A percentile compares a stretch with the other conserved stretches of the same genome.
Conservation (phyloP, 345 rosid species). For the Brassica juncea region DNA sequence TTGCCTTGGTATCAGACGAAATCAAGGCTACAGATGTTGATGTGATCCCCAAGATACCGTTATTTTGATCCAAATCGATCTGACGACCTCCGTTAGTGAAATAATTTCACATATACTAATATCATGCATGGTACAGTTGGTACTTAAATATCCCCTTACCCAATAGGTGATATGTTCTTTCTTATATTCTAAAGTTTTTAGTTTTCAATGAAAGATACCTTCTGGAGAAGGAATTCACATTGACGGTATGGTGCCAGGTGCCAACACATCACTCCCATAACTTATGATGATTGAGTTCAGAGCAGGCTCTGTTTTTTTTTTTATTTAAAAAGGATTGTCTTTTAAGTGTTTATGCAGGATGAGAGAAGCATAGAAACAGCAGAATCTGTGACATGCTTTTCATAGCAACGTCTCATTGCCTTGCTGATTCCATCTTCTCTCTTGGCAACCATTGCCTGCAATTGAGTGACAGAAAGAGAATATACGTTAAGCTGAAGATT, state of each 20-base stretch:
- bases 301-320: neutral
- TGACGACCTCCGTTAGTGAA: neutral
- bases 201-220: neutral
- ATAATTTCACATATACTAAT: neutral
- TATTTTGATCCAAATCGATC: neutral
- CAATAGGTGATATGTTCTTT: neutral
- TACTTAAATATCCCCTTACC: neutral
- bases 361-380: neutral
- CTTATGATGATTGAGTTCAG: neutral
- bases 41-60: neutral
- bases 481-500: neutral
- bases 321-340: neutral
- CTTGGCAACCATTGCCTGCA: neutral
- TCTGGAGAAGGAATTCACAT: neutral
- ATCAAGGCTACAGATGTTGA: neutral
- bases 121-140: too few relatives aligned
- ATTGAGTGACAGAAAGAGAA: neutral
- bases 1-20: neutral
- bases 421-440: neutral
- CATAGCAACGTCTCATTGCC: neutral
- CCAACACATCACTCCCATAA: neutral
- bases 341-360: neutral
- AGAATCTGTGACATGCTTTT: neutral
- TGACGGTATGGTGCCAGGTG: neutral
- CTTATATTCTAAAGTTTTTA: neutral